phyloP scores from a whole-genome alignment of 2,329 filamentous ascomycete species.

The Penicillium sp. region DNA sequence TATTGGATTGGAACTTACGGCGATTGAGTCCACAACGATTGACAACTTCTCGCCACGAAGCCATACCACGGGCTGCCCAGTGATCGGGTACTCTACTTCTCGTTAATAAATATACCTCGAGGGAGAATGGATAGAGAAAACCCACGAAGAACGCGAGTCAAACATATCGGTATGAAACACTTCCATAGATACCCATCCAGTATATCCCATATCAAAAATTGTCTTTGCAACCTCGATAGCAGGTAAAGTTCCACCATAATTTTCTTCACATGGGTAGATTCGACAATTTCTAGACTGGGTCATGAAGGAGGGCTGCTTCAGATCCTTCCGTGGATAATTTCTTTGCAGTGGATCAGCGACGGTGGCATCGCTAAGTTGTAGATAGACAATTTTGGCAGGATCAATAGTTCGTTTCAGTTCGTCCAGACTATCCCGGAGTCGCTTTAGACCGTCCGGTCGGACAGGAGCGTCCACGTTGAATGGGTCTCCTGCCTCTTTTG shows the following conservation, averaged over 20 bases:
- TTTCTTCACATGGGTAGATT: conserved; percentile 24
- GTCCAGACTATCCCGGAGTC: conserved; percentile 15
- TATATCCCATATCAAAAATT: conserved; percentile 18
- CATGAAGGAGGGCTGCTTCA: conserved; percentile 25
- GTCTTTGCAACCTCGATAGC: conserved; percentile 20
- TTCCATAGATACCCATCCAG: conserved; percentile 24
- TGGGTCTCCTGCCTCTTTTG: conserved; percentile 23
- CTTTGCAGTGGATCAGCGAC: conserved; percentile 21
- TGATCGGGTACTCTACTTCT: too few relatives aligned
- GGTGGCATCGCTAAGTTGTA: conserved; percentile 27
- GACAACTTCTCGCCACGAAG: too few relatives aligned
- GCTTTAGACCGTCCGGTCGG: conserved; percentile 6
- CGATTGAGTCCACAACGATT: too few relatives aligned
- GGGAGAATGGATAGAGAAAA: too few relatives aligned
- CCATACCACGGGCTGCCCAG: too few relatives aligned
- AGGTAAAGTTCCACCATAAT: conserved; percentile 19
- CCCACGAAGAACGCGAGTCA: conserved; percentile 6
- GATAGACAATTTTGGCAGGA: conserved; percentile 17
- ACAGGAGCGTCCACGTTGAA: conserved; percentile 18
- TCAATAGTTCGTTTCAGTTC: conserved; percentile 19
- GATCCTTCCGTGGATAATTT: conserved; percentile 17
- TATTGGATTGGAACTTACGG: too few relatives aligned
- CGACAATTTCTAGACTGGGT: conserved; percentile 28
- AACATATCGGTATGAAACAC: conserved; percentile 20
- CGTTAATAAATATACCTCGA: too few relatives aligned